These are phyloP conservation scores for Melanopsichium pennsylvanicum DNA, from an alignment of 1,284 basidiomycete species.

Conservation along the genomic window DNA sequence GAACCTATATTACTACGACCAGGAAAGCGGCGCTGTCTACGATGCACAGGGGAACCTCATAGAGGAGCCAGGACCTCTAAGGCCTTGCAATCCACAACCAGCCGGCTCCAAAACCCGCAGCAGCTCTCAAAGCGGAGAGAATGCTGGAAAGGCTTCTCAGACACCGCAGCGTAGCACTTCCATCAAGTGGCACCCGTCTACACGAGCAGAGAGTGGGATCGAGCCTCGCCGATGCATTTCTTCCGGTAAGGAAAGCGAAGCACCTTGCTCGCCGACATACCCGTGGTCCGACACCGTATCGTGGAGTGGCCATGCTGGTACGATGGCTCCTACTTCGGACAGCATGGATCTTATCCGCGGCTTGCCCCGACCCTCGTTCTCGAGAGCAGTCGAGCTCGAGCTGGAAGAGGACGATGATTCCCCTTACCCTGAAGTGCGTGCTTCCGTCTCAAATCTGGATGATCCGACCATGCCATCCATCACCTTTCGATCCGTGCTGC, in stretches of 20 bases:
- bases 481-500: conserved; percentile 55
- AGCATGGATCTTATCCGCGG: conserved; percentile 18
- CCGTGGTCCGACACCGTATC: conserved; percentile 6
- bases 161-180: conserved; percentile 18
- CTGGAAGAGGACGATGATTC: conserved; percentile 54
- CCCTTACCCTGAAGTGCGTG: conserved; percentile 59
- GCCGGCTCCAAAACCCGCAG: no score
- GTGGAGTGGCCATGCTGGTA: conserved; percentile 2
- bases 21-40: conserved; percentile 24
- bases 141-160: neutral
- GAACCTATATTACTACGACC: conserved; percentile 34
- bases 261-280: neutral
- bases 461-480: conserved; percentile 56
- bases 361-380: conserved; percentile 7
- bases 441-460: conserved; percentile 59
- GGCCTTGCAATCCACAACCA: neutral
- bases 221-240: conserved; percentile 7
- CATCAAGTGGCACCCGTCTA: conserved; percentile 41
- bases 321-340: conserved; percentile 10
- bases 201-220: neutral
- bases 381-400: conserved; percentile 33
- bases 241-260: conserved; percentile 5
- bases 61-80: neutral
- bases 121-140: neutral
- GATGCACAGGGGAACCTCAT: conserved; percentile 16